Percentiles rank a stretch among this genome's conserved stretches.
These are phyloP conservation scores for Jaenimonas drosophilae DNA, from an alignment of 208 protist genomes.

Conservation along the genomic window DNA sequence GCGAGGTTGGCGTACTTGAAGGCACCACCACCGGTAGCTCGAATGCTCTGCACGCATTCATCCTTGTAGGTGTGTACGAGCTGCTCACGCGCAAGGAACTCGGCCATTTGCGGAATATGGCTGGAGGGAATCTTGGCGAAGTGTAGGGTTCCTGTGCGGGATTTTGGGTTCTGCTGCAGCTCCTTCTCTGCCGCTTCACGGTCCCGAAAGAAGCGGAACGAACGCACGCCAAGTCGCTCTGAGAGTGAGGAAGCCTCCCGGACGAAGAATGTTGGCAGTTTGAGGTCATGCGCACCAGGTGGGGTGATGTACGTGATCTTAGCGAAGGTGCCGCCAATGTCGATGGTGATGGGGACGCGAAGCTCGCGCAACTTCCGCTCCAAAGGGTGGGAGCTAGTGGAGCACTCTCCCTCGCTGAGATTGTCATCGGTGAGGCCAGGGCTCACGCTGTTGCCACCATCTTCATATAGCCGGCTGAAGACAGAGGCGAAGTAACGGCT, in stretches of 20 bases:
- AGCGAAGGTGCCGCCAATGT: conserved; percentile 88
- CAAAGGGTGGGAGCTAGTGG: conserved; percentile 3
- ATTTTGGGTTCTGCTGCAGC: conserved; percentile 15
- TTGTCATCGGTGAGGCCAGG: conserved; percentile 4
- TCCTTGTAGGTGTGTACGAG: conserved; percentile 26
- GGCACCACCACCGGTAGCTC: conserved; percentile 85
- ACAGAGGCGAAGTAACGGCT: conserved; percentile 60
- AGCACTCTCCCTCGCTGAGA: conserved; percentile 26
- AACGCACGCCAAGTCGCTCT: conserved; percentile 42
- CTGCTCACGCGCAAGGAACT: conserved; percentile 30
- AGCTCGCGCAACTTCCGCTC: conserved; percentile 12
- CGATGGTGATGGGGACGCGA: conserved; percentile 61
- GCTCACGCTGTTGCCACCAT: conserved; percentile 4
- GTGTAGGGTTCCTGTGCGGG: conserved; percentile 55
- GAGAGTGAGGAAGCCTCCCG: conserved; percentile 73
- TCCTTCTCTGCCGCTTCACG: conserved; percentile 21
- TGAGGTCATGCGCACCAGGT: conserved; percentile 18
- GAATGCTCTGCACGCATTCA: conserved; percentile 29
- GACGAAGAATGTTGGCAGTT: conserved; percentile 19
- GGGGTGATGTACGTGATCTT: conserved; percentile 83
- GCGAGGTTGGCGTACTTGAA: conserved; percentile 76
- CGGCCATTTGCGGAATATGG: conserved; percentile 62
- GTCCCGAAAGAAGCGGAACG: conserved; percentile 50
- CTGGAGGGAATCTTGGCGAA: conserved; percentile 80
- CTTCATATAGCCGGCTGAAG: conserved; percentile 47